phyloP scores from a whole-genome alignment of 1,284 basidiomycete genomes.

The Apiotrichum mycotoxinovorans region DNA sequence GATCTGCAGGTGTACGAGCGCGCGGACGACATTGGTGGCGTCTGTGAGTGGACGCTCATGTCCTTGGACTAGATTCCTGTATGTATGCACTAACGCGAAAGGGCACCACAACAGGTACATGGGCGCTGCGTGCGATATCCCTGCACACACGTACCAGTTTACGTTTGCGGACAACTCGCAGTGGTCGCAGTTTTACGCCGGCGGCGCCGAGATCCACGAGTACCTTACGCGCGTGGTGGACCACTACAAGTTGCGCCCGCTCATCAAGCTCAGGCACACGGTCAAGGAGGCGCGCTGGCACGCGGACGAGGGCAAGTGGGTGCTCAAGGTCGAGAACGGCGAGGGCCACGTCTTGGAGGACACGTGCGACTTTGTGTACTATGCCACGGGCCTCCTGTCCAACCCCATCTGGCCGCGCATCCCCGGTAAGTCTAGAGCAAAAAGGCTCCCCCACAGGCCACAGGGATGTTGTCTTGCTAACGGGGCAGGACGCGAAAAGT shows the following conservation, averaged over 20 bases:
- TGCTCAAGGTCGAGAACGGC: slow-evolving; percentile 16
- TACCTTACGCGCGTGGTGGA: slow-evolving; percentile 27
- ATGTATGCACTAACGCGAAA: background rate
- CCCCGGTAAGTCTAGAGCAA: slow-evolving; percentile 8
- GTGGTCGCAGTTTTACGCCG: slow-evolving; percentile 30
- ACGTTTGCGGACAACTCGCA: slow-evolving; percentile 23
- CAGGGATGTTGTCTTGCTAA: too few relatives aligned
- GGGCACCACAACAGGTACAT: slow-evolving; percentile 36
- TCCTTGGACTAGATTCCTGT: background rate
- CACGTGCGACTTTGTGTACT: slow-evolving; percentile 32
- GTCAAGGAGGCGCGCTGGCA: slow-evolving; percentile 29
- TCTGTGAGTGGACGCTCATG: slow-evolving; percentile 14
- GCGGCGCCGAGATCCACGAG: slow-evolving; percentile 27
- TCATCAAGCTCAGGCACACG: slow-evolving; percentile 30
- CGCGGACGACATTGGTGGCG: slow-evolving; percentile 15
- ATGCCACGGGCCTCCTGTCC: slow-evolving; percentile 26
- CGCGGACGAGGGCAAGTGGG: slow-evolving; percentile 23
- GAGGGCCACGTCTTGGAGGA: slow-evolving; percentile 17
- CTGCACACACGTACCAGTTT: slow-evolving; percentile 30
- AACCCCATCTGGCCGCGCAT: slow-evolving; percentile 37
- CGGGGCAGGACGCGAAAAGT: slow-evolving; percentile 15
- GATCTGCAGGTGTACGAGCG: slow-evolving; percentile 16
- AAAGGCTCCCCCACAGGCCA: too few relatives aligned
- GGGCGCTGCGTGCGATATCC: slow-evolving; percentile 33
- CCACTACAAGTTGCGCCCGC: slow-evolving; percentile 22